Base-by-base conservation (phyloP, 352 stramenopile genomes). In the Globisporangium spinosum region DNA sequence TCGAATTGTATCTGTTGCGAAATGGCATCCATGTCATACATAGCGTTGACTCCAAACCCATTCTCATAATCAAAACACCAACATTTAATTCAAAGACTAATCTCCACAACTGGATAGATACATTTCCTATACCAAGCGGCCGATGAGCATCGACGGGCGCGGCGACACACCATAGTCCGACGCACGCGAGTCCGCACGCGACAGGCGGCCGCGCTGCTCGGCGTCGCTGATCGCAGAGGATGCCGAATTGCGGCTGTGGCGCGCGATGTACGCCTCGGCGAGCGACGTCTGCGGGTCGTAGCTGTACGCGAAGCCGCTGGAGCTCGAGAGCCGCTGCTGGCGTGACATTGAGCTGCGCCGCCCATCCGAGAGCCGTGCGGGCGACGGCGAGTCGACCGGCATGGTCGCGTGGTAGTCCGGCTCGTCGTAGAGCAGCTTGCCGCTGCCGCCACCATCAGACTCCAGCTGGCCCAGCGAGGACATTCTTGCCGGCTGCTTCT, bases 251-350 rank as follows among this genome's bases (percentile, higher is more conserved):
- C 12, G 10, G 23, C 51, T 58, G 43, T 51, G 43, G 43, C 43
- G 49, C 49, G 49, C 49, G 72, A 95, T 93, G 73, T 91, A 90
- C 62, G 82, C 85, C 69, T 95, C 87, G 54, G 85, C 85, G 69
- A 87, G 69, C 53, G 87, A 85, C 23, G 87, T 93, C 65, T 90
- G 80, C 9, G 85, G 82, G 65, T 95, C 87, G 67, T 90, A 90
- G 60, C 87, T 95, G 74, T 90, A 95, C 22, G 87, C 87, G 68
- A 91, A 95, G 38, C 87, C 87, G 57, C 87, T 89, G 27, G 65
- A 70, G 57, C 77, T 89, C 43, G 86, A 94, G 61, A 80, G 77
- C 23, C 83, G 82, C 67, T 87, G 71, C 77, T 86, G 70, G 47
- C 72, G 60, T 57, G 49, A 29, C 49, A 29, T 22, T 10, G 49